Conservation (phyloP, 345 rosid species). For the Dovyalis caffra region DNA sequence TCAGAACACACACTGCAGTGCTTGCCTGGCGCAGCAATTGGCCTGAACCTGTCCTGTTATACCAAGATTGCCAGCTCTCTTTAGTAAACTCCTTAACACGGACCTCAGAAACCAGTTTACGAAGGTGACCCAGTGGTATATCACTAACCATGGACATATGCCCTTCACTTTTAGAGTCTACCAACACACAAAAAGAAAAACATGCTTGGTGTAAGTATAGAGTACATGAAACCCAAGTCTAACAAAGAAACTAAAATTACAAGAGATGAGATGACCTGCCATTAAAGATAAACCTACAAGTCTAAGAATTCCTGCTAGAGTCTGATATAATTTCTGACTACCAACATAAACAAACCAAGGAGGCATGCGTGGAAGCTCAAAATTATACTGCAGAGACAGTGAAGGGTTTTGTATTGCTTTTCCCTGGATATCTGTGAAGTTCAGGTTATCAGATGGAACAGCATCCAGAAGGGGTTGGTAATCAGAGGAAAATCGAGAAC, state of each 20-base stretch:
- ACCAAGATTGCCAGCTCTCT: constrained; percentile 88
- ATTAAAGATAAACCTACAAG: constrained; percentile 78
- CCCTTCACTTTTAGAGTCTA: constrained; percentile 60
- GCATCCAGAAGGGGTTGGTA: constrained; percentile 25
- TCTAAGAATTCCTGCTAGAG: constrained; percentile 81
- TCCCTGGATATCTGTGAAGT: constrained; percentile 22
- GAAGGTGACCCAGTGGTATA: constrained; percentile 66
- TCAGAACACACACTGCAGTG: constrained; percentile 76
- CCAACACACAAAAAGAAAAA: constrained; percentile 31
- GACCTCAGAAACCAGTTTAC: constrained; percentile 66
- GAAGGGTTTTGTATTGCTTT: constrained; percentile 24
- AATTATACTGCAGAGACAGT: constrained; percentile 35
- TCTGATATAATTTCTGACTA: constrained; percentile 62
- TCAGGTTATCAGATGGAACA: constrained; percentile 37
- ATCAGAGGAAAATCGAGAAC: constrained; percentile 33
- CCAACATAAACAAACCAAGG: constrained; percentile 86
- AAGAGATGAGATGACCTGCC: constrained; percentile 66
- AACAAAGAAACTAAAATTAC: constrained; percentile 18
- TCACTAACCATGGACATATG: constrained; percentile 63
- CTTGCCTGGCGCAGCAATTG: constrained; percentile 77
- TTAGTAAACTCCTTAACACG: constrained; percentile 57
- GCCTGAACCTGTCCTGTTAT: constrained; percentile 68
- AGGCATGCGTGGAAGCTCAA: constrained; percentile 68
- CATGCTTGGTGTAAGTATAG: constrained; percentile 25
- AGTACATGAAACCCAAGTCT: constrained; percentile 12